Evolutionary conservation across 495 filamentous ascomycete species (phyloP).

Genomic region (Neurospora cerealis): DNA sequence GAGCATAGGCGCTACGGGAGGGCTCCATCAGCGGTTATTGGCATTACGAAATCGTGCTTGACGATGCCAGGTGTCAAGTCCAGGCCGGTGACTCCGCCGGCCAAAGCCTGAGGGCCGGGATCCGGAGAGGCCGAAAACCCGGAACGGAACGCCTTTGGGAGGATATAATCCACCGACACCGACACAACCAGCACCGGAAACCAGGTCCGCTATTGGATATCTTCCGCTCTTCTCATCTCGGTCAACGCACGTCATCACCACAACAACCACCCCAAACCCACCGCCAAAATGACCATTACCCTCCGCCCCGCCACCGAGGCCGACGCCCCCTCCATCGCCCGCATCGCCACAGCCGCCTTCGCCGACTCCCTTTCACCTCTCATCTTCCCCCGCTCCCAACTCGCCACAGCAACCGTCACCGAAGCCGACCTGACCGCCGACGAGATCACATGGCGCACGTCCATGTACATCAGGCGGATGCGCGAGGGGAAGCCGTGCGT

Average conservation of each 20-base stretch:
- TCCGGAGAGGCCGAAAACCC: background rate
- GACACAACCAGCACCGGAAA: background rate
- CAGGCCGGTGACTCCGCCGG: background rate
- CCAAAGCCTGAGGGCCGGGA: background rate
- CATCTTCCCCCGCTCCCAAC: slow-evolving; percentile 11
- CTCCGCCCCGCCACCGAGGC: slow-evolving; percentile 11
- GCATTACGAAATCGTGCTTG: background rate
- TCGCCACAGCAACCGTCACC: background rate
- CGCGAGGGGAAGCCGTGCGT: slow-evolving; percentile 8
- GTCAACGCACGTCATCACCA: background rate
- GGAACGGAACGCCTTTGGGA: background rate
- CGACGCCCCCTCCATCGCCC: slow-evolving; percentile 8
- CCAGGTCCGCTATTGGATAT: background rate
- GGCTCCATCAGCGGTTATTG: background rate
- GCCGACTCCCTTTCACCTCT: slow-evolving; percentile 1
- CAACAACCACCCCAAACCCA: background rate
- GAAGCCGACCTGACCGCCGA: slow-evolving; percentile 1
- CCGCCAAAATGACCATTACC: slow-evolving; percentile 6
- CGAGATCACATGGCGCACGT: slow-evolving; percentile 11
- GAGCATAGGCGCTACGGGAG: background rate
- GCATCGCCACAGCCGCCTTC: slow-evolving; percentile 12
- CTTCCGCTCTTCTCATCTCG: background rate
- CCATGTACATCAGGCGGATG: slow-evolving; percentile 6
- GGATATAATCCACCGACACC: background rate
- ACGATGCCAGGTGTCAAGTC: background rate